These are phyloP conservation scores for Ostreobium quekettii DNA, from an alignment of 139 green algal species.

Conservation along the genomic window DNA sequence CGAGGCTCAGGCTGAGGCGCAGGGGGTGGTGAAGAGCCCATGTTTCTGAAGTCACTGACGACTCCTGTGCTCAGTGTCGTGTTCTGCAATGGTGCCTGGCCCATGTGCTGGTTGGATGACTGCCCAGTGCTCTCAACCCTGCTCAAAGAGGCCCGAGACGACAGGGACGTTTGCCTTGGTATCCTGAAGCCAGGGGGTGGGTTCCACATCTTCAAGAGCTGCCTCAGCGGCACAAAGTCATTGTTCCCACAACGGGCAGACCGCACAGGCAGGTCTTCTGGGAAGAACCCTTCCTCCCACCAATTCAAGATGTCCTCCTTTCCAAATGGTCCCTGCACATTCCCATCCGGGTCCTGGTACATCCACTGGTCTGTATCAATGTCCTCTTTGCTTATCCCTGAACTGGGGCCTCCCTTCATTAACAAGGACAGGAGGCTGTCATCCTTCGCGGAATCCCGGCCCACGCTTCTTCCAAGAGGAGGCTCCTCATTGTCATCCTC, in stretches of 20 bases:
- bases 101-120: too few species aligned
- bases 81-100: too few species aligned
- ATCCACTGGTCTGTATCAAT: conserved; percentile 11
- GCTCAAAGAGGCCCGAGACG: too few species aligned
- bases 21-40: too few species aligned
- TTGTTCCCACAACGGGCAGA: neutral
- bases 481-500: neutral
- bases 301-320: conserved; percentile 5
- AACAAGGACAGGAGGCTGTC: too few species aligned
- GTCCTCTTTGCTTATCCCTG: neutral
- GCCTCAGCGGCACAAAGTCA: neutral
- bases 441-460: too few species aligned
- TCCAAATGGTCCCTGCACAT: conserved; percentile 1
- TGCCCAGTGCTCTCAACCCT: too few species aligned
- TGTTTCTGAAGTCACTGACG: too few species aligned
- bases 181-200: neutral
- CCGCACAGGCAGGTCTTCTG: neutral
- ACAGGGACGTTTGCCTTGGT: too few species aligned
- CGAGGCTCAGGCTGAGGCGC: too few species aligned
- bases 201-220: conserved; percentile 6
- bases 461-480: too few species aligned
- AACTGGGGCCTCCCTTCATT: neutral
- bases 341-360: conserved; percentile 11
- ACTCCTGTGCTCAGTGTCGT: too few species aligned
- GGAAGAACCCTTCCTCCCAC: conserved; percentile 16